Evolutionary conservation across 345 rosid species (phyloP).

Genomic region (Salix viminalis): DNA sequence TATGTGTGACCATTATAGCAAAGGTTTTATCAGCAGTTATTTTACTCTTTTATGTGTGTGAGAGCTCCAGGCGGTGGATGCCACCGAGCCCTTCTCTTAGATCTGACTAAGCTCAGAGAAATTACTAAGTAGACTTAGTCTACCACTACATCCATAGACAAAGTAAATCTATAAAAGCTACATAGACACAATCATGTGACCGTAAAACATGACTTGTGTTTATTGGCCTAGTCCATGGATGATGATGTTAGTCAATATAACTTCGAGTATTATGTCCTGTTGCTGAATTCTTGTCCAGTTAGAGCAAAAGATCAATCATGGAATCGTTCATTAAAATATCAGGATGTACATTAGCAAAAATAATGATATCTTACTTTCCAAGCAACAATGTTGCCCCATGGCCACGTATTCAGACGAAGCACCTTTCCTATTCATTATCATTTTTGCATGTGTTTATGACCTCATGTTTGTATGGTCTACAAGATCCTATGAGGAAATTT

Average conservation of each 20-base stretch:
- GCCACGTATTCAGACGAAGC: not conserved
- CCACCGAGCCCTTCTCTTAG: not conserved
- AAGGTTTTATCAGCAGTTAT: not conserved
- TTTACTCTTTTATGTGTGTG: not conserved
- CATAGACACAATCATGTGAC: too few species aligned
- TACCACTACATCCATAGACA: too few species aligned
- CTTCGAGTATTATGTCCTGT: too few species aligned
- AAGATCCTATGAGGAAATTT: not conserved
- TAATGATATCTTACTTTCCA: not conserved
- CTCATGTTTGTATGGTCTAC: not conserved
- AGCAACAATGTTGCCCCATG: not conserved
- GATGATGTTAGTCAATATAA: too few species aligned
- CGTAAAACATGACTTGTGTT: not conserved
- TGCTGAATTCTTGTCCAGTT: not conserved
- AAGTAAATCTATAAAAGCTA: too few species aligned
- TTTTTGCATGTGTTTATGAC: not conserved
- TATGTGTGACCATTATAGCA: not conserved
- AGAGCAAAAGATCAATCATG: not conserved
- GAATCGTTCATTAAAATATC: not conserved
- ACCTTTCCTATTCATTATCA: not conserved
- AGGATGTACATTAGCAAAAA: not conserved
- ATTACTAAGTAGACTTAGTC: too few species aligned
- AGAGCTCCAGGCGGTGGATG: not conserved
- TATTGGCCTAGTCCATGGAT: not conserved
- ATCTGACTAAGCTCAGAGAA: too few species aligned